Evolutionary conservation across 805 yeast species (phyloP).

Genomic region (Metschnikowia matae): DNA sequence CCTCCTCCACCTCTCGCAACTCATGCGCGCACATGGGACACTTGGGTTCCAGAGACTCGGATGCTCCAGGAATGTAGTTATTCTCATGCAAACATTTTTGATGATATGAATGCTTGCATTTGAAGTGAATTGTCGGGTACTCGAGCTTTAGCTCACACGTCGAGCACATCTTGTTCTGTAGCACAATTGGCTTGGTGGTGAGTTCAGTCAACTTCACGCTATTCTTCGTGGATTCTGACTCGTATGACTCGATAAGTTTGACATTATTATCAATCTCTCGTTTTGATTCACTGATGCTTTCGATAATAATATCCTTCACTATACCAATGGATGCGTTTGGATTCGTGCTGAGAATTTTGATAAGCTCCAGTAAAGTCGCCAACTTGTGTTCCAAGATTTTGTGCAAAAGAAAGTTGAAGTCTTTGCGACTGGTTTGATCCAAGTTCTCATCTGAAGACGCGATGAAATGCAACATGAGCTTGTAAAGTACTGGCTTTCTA

Average conservation of each 20-base stretch:
- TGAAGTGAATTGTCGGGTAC: constrained; percentile 77
- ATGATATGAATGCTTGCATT: constrained; percentile 84
- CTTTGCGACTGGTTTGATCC: constrained; percentile 48
- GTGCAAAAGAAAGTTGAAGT: constrained; percentile 46
- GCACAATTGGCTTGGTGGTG: constrained; percentile 42
- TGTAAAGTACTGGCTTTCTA: constrained; percentile 59
- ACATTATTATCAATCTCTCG: constrained; percentile 66
- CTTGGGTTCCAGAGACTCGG: constrained; percentile 9
- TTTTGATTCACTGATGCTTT: constrained; percentile 54
- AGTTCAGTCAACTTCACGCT: constrained; percentile 51
- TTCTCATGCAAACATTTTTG: constrained; percentile 67
- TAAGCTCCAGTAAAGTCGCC: constrained; percentile 70
- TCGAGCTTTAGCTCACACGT: constrained; percentile 65
- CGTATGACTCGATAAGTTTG: constrained; percentile 63
- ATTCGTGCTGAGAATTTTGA: constrained; percentile 62
- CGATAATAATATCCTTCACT: constrained; percentile 63
- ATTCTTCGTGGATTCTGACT: constrained; percentile 57
- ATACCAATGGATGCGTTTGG: constrained; percentile 68
- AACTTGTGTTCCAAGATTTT: constrained; percentile 49
- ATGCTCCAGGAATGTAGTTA: constrained; percentile 21
- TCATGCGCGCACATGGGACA: constrained; percentile 82
- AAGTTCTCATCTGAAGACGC: constrained; percentile 52
- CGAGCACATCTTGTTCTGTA: constrained; percentile 62
- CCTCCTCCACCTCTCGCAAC: constrained; percentile 57
- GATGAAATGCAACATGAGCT: constrained; percentile 59